Percentiles rank a stretch among this genome's conserved stretches.
Evolutionary conservation across 352 stramenopile genomes (phyloP).

Genomic region (Phytophthora ramorum): DNA sequence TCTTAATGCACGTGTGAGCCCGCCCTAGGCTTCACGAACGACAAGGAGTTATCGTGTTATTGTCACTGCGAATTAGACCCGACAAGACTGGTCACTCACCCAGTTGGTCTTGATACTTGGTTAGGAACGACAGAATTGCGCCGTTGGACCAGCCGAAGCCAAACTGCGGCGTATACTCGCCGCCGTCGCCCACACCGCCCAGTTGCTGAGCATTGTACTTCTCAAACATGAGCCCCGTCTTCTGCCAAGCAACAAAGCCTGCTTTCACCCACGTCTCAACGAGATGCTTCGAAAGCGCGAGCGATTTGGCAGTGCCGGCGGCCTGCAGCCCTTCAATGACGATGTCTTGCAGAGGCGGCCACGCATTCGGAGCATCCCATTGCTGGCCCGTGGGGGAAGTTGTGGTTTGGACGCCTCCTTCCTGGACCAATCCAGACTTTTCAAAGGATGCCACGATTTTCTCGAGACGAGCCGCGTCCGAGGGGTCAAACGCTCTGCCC

Average conservation of each 20-base stretch:
- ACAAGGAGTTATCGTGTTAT: neutral
- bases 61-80: neutral
- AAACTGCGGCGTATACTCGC: conserved; percentile 89
- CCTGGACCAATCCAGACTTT: conserved; percentile 62
- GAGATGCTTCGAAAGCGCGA: conserved; percentile 52
- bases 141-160: conserved; percentile 90
- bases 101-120: conserved; percentile 61
- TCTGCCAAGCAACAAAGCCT: conserved; percentile 65
- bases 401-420: conserved; percentile 79
- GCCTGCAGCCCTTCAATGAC: conserved; percentile 75
- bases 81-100: neutral
- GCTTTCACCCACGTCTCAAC: conserved; percentile 71
- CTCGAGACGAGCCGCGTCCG: conserved; percentile 45
- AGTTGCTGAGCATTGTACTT: conserved; percentile 85
- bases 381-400: conserved; percentile 75
- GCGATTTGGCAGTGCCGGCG: conserved; percentile 44
- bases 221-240: conserved; percentile 87
- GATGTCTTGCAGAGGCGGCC: conserved; percentile 85
- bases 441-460: conserved; percentile 55
- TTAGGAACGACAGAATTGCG: conserved; percentile 84
- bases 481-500: conserved; percentile 65
- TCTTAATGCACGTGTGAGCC: conserved; percentile 5
- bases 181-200: conserved; percentile 70
- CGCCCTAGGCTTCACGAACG: neutral
- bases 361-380: conserved; percentile 89